Percentiles rank a stretch among this genome's conserved stretches.
Conservation (phyloP, 257 asterid species). For the Jacaranda copaia region DNA sequence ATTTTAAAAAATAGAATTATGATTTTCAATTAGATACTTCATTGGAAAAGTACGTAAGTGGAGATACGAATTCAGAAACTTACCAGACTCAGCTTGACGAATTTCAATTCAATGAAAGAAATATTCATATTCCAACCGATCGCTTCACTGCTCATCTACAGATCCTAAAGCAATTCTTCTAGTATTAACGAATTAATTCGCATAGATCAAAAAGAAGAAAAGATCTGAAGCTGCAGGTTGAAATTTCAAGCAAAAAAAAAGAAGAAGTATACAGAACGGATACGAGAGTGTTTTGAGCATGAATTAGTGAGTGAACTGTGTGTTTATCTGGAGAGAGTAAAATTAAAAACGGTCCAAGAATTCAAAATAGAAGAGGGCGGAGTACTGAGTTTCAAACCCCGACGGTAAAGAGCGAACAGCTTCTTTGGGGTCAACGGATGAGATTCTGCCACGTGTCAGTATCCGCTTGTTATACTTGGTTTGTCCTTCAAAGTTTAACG, state of each 20-base stretch:
- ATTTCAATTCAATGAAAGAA: slow-evolving; percentile 33
- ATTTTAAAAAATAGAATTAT: not conserved
- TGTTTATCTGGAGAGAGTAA: slow-evolving; percentile 28
- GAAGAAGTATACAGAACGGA: slow-evolving; percentile 21
- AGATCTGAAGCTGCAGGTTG: slow-evolving; percentile 34
- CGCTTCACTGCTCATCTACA: slow-evolving; percentile 41
- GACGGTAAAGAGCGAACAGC: slow-evolving; percentile 28
- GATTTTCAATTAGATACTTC: not conserved
- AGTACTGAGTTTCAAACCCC: slow-evolving; percentile 38
- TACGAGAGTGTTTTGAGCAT: slow-evolving; percentile 33
- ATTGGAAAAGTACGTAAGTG: not conserved
- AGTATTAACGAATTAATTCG: not conserved
- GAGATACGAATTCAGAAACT: slow-evolving; percentile 19
- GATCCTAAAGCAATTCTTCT: slow-evolving; percentile 30
- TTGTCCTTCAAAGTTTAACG: slow-evolving; percentile 21
- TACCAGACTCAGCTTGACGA: slow-evolving; percentile 44
- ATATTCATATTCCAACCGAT: slow-evolving; percentile 33
- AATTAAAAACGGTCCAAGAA: slow-evolving; percentile 50
- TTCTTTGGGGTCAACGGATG: slow-evolving; percentile 27
- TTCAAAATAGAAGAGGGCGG: slow-evolving; percentile 58
- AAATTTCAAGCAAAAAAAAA: not conserved
- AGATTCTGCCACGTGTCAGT: slow-evolving; percentile 39
- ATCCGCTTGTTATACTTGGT: not conserved
- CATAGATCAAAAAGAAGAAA: no score
- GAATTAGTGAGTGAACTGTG: slow-evolving; percentile 34